Evolutionary conservation across 208 protist species (phyloP).

Genomic region (Trypanosoma platydactyli): DNA sequence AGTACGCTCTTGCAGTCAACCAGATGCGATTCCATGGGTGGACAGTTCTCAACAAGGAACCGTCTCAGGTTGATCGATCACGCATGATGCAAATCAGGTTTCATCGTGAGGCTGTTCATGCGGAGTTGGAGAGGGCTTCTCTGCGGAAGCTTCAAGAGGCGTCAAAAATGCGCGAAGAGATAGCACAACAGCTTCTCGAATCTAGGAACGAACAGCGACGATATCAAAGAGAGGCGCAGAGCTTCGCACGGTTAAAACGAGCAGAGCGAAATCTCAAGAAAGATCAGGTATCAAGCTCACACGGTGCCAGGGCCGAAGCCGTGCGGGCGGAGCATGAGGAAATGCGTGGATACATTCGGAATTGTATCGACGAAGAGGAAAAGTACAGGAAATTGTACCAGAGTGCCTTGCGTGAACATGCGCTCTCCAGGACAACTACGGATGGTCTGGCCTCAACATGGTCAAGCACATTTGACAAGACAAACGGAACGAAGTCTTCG

Average conservation of each 20-base stretch:
- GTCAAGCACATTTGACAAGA: neutral
- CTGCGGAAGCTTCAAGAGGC: slow-evolving; percentile 32
- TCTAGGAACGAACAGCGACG: slow-evolving; percentile 26
- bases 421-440: neutral
- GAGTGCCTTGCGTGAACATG: slow-evolving; percentile 6
- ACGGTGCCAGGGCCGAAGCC: too few species aligned
- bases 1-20: slow-evolving; percentile 3
- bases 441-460: neutral
- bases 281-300: too few species aligned
- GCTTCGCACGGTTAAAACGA: neutral
- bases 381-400: neutral
- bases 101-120: slow-evolving; percentile 31
- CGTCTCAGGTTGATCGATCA: neutral
- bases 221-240: neutral
- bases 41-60: slow-evolving; percentile 4
- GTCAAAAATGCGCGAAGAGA: slow-evolving; percentile 30
- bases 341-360: neutral
- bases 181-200: slow-evolving; percentile 27
- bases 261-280: neutral
- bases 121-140: slow-evolving; percentile 18
- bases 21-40: slow-evolving; percentile 14
- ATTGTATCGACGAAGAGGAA: neutral
- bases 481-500: neutral
- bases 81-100: neutral
- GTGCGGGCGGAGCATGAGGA: neutral